phyloP scores from a whole-genome alignment of 768 basidiomycete genomes.

The Inosperma sp. region DNA sequence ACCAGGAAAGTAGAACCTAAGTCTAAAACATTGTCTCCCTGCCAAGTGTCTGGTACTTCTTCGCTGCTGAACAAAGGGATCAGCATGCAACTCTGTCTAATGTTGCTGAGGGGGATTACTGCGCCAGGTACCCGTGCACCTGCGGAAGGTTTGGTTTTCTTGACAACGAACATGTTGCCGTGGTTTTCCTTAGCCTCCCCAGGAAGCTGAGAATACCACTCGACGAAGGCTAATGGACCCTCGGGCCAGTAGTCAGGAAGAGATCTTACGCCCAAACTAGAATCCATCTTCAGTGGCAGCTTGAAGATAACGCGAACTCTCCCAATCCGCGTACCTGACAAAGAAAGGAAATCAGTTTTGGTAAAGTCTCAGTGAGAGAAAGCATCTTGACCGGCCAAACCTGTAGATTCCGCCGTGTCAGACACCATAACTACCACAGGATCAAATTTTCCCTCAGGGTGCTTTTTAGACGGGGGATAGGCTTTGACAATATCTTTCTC shows the following conservation, averaged over 20 bases:
- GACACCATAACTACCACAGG: constrained; percentile 18
- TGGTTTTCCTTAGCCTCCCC: background rate
- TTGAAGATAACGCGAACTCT: constrained; percentile 22
- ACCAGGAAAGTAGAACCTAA: background rate
- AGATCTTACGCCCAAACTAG: background rate
- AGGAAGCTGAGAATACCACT: constrained; percentile 13
- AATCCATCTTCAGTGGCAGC: constrained; percentile 11
- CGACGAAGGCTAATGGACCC: constrained; percentile 13
- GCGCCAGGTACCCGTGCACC: constrained; percentile 8
- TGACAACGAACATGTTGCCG: constrained; percentile 13
- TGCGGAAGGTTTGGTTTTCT: constrained; percentile 13
- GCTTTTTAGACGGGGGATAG: constrained; percentile 9
- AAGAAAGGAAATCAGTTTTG: background rate
- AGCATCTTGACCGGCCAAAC: constrained; percentile 13
- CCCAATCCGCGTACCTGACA: constrained; percentile 17
- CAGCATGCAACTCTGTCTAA: constrained; percentile 14
- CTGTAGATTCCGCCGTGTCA: constrained; percentile 21
- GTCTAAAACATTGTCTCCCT: background rate
- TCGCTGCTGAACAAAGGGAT: constrained; percentile 5
- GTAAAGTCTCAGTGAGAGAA: background rate
- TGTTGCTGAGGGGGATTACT: constrained; percentile 27
- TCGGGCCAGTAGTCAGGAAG: constrained; percentile 14
- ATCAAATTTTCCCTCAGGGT: constrained; percentile 23
- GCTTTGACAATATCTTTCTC: constrained; percentile 20
- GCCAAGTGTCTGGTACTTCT: background rate